Conservation (phyloP, 1,284 basidiomycete genomes). For the Ganoderma multipileum region DNA sequence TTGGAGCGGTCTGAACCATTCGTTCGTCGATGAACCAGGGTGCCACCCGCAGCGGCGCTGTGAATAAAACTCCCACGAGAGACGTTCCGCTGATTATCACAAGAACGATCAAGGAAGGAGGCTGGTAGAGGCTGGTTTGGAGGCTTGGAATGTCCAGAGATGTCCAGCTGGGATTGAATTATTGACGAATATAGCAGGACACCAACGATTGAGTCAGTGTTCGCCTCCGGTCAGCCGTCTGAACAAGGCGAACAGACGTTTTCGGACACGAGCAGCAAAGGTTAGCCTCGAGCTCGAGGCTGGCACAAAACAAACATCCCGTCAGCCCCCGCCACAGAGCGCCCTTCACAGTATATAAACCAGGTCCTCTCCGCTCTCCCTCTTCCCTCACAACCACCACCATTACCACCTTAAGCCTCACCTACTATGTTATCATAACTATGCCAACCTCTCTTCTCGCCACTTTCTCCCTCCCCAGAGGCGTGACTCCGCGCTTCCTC, state of each 20-base stretch:
- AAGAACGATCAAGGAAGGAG: conserved; percentile 1
- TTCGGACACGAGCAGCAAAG: background rate
- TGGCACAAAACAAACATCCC: background rate
- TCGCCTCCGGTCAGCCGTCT: background rate
- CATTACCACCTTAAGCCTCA: background rate
- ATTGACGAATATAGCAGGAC: background rate
- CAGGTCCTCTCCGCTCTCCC: background rate
- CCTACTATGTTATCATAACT: background rate
- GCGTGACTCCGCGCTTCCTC: background rate
- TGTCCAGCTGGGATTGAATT: background rate
- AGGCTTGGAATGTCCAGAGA: background rate
- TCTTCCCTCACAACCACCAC: background rate
- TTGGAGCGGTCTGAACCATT: background rate
- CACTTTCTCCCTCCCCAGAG: background rate
- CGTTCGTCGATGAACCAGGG: background rate
- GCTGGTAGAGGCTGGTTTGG: background rate
- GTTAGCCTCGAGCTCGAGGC: background rate
- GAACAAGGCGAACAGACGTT: background rate
- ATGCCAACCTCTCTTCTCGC: background rate
- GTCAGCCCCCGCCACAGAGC: background rate
- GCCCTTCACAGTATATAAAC: background rate
- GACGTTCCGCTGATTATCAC: background rate
- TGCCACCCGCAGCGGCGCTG: background rate
- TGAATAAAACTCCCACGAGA: background rate
- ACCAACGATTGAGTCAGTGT: background rate